Percentiles rank a stretch among this genome's conserved stretches.
Conservation (phyloP, 805 yeast genomes). For the Sugiyamaella boreocaroliniensis region DNA sequence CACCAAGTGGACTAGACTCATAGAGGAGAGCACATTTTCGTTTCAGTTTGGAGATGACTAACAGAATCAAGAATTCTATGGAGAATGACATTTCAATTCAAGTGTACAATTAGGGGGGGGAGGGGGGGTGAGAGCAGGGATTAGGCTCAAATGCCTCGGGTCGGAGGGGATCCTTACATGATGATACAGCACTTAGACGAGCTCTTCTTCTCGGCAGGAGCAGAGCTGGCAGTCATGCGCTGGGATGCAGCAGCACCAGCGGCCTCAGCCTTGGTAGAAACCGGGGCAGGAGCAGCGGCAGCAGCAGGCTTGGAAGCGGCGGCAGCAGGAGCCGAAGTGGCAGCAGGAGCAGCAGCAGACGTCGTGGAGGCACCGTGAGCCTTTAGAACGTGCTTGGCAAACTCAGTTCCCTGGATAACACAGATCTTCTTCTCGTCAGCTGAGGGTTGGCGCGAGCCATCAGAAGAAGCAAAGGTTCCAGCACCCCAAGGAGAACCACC, state of each 20-base stretch:
- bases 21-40: slow-evolving; percentile 26
- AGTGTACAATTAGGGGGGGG: neutral
- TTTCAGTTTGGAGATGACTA: slow-evolving; percentile 32
- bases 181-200: slow-evolving; percentile 15
- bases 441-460: slow-evolving; percentile 66
- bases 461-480: slow-evolving; percentile 68
- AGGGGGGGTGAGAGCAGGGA: neutral
- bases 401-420: slow-evolving; percentile 57
- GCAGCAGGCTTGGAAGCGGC: slow-evolving; percentile 90
- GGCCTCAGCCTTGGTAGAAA: slow-evolving; percentile 56
- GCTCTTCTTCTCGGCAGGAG: slow-evolving; percentile 9
- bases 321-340: slow-evolving; percentile 65
- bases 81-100: neutral
- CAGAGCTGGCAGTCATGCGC: slow-evolving; percentile 42
- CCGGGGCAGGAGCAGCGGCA: slow-evolving; percentile 71
- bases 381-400: slow-evolving; percentile 35
- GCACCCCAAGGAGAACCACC: slow-evolving; percentile 91
- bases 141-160: neutral
- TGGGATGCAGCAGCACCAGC: slow-evolving; percentile 64
- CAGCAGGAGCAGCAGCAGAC: slow-evolving; percentile 29
- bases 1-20: slow-evolving; percentile 45
- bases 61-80: neutral
- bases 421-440: slow-evolving; percentile 62
- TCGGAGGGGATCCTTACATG: slow-evolving; percentile 8
- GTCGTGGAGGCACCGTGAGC: slow-evolving; percentile 27